Evolutionary conservation across 305 asterid species (phyloP).

Genomic region (Solanum hybrid): DNA sequence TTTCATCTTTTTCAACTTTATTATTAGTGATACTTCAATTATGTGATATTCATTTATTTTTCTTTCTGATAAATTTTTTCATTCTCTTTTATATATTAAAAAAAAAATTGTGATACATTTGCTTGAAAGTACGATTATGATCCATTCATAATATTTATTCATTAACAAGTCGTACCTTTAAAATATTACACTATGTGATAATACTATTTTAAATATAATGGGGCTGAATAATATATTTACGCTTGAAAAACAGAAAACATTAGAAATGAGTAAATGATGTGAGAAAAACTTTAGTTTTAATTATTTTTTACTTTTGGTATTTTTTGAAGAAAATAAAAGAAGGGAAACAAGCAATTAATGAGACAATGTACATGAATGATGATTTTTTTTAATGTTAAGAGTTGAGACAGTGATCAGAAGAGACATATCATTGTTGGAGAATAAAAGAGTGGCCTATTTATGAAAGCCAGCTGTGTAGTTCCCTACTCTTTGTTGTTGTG

Average conservation of each 20-base stretch:
- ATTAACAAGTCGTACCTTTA: neutral
- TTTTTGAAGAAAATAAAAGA: neutral
- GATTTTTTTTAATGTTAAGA: neutral
- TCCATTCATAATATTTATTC: neutral
- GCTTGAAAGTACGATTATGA: neutral
- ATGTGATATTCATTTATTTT: neutral
- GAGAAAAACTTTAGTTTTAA: neutral
- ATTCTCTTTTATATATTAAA: neutral
- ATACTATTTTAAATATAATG: neutral
- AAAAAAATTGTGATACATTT: neutral
- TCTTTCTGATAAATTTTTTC: neutral
- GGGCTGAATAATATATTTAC: neutral
- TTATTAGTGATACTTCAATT: neutral
- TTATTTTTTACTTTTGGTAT: neutral
- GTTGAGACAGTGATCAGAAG: neutral
- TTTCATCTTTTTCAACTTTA: neutral
- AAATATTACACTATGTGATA: neutral
- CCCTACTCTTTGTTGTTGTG: neutral
- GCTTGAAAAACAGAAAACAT: neutral
- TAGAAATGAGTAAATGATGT: neutral
- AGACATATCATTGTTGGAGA: slow-evolving; percentile 2
- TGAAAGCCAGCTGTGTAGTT: neutral
- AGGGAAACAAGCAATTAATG: neutral
- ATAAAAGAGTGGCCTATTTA: neutral
- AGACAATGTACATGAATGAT: neutral